A percentile compares a stretch with the other conserved stretches of the same genome.
Evolutionary conservation across 2,329 filamentous ascomycete genomes (phyloP).

Genomic region (Cladosporium sp.): DNA sequence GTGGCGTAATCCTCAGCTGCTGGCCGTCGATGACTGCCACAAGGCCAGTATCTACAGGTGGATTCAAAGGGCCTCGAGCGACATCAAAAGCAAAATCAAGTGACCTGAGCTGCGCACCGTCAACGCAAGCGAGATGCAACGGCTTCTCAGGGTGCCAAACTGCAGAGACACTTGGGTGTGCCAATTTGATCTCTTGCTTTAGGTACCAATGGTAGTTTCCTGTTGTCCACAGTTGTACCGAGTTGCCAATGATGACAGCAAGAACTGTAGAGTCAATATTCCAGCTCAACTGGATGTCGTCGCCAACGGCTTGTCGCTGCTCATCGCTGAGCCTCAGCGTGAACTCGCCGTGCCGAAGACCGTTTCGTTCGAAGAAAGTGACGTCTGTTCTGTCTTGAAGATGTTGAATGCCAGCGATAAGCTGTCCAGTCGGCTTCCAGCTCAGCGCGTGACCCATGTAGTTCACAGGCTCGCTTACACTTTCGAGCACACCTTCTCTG

Average conservation of each 20-base stretch:
- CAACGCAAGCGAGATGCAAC: slow-evolving; percentile 51
- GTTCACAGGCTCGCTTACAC: slow-evolving; percentile 91
- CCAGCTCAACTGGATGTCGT: slow-evolving; percentile 67
- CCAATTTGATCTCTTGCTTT: slow-evolving; percentile 69
- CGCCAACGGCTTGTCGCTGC: slow-evolving; percentile 49
- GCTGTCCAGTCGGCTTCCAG: slow-evolving; percentile 85
- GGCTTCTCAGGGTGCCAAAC: slow-evolving; percentile 83
- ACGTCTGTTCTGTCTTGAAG: slow-evolving; percentile 65
- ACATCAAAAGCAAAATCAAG: slow-evolving; percentile 64
- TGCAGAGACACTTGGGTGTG: background rate
- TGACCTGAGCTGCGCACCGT: slow-evolving; percentile 11
- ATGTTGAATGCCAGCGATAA: slow-evolving; percentile 80
- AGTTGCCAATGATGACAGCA: slow-evolving; percentile 67
- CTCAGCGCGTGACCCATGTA: slow-evolving; percentile 79
- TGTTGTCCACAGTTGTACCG: slow-evolving; percentile 91
- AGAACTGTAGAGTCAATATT: slow-evolving; percentile 88
- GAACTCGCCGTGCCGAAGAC: slow-evolving; percentile 93
- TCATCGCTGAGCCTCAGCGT: slow-evolving; percentile 62
- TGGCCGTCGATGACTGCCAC: slow-evolving; percentile 81
- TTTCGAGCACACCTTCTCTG: slow-evolving; percentile 82
- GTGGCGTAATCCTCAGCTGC: slow-evolving; percentile 74
- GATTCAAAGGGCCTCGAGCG: slow-evolving; percentile 59
- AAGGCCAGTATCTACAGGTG: slow-evolving; percentile 60
- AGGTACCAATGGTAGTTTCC: slow-evolving; percentile 98
- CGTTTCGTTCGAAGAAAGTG: slow-evolving; percentile 94